phyloP scores from a whole-genome alignment of 768 basidiomycete genomes.

The Tricholoma furcatifolium region DNA sequence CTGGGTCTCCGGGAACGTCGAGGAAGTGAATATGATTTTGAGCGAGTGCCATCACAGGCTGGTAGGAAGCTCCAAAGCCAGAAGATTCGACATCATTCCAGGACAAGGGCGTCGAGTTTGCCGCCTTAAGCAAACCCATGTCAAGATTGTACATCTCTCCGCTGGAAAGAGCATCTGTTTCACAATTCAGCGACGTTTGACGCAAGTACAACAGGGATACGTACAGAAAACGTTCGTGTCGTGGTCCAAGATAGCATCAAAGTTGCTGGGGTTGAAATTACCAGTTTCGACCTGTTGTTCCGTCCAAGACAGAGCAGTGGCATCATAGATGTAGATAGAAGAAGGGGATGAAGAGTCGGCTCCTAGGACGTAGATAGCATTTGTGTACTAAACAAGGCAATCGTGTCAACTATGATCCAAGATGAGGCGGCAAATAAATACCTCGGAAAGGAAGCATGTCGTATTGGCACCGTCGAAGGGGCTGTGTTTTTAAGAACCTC shows the following conservation, averaged over 20 bases:
- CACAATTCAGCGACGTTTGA: conserved; percentile 1
- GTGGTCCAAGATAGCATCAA: conserved; percentile 82
- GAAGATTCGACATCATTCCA: conserved; percentile 66
- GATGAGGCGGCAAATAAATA: conserved; percentile 19
- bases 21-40: conserved; percentile 89
- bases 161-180: conserved; percentile 65
- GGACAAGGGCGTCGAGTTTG: conserved; percentile 51
- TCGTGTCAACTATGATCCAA: not conserved
- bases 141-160: conserved; percentile 69
- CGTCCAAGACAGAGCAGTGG: conserved; percentile 70
- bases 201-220: conserved; percentile 16
- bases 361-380: conserved; percentile 83
- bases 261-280: conserved; percentile 61
- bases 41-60: conserved; percentile 77
- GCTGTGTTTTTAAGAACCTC: conserved; percentile 33
- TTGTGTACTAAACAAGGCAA: conserved; percentile 68
- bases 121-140: conserved; percentile 62
- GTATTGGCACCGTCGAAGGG: conserved; percentile 63
- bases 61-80: conserved; percentile 55
- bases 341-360: conserved; percentile 71
- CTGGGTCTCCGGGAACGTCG: conserved; percentile 60
- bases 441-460: conserved; percentile 75
- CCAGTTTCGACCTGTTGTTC: conserved; percentile 57
- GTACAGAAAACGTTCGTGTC: conserved; percentile 91
- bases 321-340: conserved; percentile 80